Conservation (phyloP, 148 eudicot genomes). For the Cornus florida region DNA sequence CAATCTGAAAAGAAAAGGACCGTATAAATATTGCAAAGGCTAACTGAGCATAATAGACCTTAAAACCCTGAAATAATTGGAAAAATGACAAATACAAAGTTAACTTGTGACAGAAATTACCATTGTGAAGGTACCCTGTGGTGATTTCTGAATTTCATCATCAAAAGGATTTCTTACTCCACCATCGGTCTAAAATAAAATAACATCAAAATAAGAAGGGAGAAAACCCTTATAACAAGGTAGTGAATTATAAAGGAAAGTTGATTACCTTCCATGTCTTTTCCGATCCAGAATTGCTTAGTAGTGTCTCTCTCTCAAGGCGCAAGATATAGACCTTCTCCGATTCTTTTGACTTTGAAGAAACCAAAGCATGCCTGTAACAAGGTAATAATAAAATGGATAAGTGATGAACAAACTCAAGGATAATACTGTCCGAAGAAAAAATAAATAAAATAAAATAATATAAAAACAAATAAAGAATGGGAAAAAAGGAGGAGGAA, state of each 20-base stretch:
- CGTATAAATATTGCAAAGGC: neutral
- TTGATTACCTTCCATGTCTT: slow-evolving; percentile 58
- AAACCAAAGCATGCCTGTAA: slow-evolving; percentile 57
- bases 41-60: neutral
- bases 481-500: too few relatives aligned
- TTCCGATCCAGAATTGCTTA: slow-evolving; percentile 41
- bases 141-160: slow-evolving; percentile 45
- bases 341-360: slow-evolving; percentile 58
- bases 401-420: neutral
- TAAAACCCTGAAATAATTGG: neutral
- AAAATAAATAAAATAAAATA: neutral
- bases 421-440: neutral
- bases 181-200: slow-evolving; percentile 50
- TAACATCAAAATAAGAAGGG: neutral
- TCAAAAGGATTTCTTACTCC: slow-evolving; percentile 54
- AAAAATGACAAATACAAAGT: neutral
- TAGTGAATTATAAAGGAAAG: slow-evolving; percentile 4
- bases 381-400: neutral
- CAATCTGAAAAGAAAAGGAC: too few relatives aligned
- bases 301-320: slow-evolving; percentile 60
- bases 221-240: neutral
- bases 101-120: slow-evolving; percentile 26
- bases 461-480: too few relatives aligned
- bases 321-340: slow-evolving; percentile 52
- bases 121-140: slow-evolving; percentile 71